Evolutionary conservation across 2,329 filamentous ascomycete genomes (phyloP).

Genomic region (Cordyceps sp.): DNA sequence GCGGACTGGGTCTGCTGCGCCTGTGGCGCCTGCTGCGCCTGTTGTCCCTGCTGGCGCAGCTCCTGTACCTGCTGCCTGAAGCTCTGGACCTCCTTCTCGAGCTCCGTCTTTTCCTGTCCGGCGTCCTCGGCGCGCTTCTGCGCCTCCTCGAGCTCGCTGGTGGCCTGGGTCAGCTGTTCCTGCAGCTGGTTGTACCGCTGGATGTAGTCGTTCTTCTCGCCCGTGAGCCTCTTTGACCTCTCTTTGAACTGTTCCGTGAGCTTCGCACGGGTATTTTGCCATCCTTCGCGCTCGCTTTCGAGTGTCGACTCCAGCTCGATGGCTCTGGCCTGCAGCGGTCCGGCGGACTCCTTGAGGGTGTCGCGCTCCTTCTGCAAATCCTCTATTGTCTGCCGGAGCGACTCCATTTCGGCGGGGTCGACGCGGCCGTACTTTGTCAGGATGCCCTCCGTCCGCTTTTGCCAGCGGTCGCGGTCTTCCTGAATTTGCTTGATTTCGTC

Average conservation of each 20-base stretch:
- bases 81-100: constrained; percentile 19
- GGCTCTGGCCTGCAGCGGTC: constrained; percentile 35
- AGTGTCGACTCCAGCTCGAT: constrained; percentile 32
- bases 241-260: constrained; percentile 49
- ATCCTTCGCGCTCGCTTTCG: constrained; percentile 36
- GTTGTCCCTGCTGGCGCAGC: constrained; percentile 12
- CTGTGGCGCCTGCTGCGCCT: constrained; percentile 15
- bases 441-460: constrained; percentile 90
- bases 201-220: constrained; percentile 35
- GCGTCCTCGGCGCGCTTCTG: constrained; percentile 18
- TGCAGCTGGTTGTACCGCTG: constrained; percentile 35
- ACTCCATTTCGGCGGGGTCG: constrained; percentile 83
- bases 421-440: constrained; percentile 91
- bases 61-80: constrained; percentile 12
- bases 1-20: constrained; percentile 15
- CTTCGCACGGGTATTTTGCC: constrained; percentile 33
- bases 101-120: constrained; percentile 14
- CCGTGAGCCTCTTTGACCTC: constrained; percentile 33
- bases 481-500: constrained; percentile 80
- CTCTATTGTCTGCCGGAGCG: constrained; percentile 63
- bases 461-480: constrained; percentile 85
- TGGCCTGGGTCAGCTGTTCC: constrained; percentile 28
- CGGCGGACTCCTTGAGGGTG: constrained; percentile 29
- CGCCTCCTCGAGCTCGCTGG: constrained; percentile 37
- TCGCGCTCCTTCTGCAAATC: constrained; percentile 50